These are phyloP conservation scores for Epichloe gansuensis DNA, from an alignment of 2,329 filamentous ascomycete genomes.

Conservation along the genomic window DNA sequence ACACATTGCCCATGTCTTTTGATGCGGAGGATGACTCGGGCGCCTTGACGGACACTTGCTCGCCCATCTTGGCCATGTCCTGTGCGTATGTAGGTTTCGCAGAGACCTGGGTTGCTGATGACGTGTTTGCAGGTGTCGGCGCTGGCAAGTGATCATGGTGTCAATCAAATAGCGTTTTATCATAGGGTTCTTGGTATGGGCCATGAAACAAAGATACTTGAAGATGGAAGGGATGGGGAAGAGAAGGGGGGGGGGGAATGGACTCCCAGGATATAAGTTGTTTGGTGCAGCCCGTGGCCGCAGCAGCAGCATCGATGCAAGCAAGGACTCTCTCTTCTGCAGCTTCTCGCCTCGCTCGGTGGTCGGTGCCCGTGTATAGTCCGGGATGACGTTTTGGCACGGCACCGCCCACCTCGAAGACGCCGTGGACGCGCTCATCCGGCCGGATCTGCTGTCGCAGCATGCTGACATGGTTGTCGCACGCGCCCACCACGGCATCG, in stretches of 20 bases:
- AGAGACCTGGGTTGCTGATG: slow-evolving; percentile 30
- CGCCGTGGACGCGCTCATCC: slow-evolving; percentile 23
- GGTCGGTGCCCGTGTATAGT: slow-evolving; percentile 23
- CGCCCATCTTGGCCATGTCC: slow-evolving; percentile 28
- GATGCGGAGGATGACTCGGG: slow-evolving; percentile 26
- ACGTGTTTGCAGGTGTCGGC: slow-evolving; percentile 31
- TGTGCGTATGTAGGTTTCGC: slow-evolving; percentile 25
- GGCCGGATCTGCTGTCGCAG: slow-evolving; percentile 26
- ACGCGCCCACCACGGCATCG: slow-evolving; percentile 23
- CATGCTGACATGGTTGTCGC: slow-evolving; percentile 20
- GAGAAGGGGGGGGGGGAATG: not conserved
- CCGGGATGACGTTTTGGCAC: slow-evolving; percentile 28
- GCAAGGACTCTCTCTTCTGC: slow-evolving; percentile 19
- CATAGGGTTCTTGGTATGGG: not conserved
- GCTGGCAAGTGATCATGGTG: slow-evolving; percentile 7
- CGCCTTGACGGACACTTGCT: slow-evolving; percentile 21
- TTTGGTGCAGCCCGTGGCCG: slow-evolving; percentile 23
- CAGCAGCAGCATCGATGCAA: slow-evolving; percentile 24
- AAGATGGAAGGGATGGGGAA: not conserved
- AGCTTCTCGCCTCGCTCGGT: slow-evolving; percentile 16
- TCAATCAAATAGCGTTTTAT: not conserved
- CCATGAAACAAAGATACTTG: not conserved
- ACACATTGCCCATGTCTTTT: slow-evolving; percentile 40
- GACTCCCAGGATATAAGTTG: slow-evolving; percentile 23
- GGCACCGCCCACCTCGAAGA: slow-evolving; percentile 24